Evolutionary conservation across 2,329 filamentous ascomycete genomes (phyloP).

Genomic region (Ascochyta koolunga): DNA sequence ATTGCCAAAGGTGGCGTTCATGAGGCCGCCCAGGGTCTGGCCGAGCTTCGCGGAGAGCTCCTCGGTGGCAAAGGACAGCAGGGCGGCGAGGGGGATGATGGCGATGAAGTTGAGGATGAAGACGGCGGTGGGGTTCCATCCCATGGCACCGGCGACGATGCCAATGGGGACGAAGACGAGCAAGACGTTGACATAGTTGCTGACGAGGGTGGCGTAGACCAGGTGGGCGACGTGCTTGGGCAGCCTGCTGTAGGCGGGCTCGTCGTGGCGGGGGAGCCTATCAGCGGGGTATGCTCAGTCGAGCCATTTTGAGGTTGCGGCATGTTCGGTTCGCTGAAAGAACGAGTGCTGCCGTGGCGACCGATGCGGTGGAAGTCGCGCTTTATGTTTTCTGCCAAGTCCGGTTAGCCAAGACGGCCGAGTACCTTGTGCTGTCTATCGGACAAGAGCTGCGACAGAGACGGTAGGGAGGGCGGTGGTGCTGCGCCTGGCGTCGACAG

Average conservation of each 20-base stretch:
- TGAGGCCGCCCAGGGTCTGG: slow-evolving; percentile 73
- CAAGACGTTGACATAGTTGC: slow-evolving; percentile 69
- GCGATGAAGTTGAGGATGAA: slow-evolving; percentile 82
- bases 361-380: slow-evolving; percentile 40
- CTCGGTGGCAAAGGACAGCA: slow-evolving; percentile 79
- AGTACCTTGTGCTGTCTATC: slow-evolving; percentile 11
- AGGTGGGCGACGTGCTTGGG: slow-evolving; percentile 43
- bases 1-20: slow-evolving; percentile 81
- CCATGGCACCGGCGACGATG: slow-evolving; percentile 67
- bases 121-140: slow-evolving; percentile 70
- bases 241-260: slow-evolving; percentile 35
- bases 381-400: slow-evolving; percentile 41
- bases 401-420: slow-evolving; percentile 35
- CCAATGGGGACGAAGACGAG: slow-evolving; percentile 77
- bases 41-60: slow-evolving; percentile 75
- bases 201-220: slow-evolving; percentile 53
- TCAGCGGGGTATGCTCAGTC: slow-evolving; percentile 40
- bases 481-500: slow-evolving; percentile 6
- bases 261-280: slow-evolving; percentile 30
- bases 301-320: slow-evolving; percentile 36
- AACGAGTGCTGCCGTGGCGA: slow-evolving; percentile 28
- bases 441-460: slow-evolving; percentile 1
- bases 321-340: slow-evolving; percentile 23
- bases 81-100: slow-evolving; percentile 75
- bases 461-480: neutral